A percentile compares a stretch with the other conserved stretches of the same genome.
Conservation (phyloP, 371 early-diverging fungal species). For the Mortierella sp. region DNA sequence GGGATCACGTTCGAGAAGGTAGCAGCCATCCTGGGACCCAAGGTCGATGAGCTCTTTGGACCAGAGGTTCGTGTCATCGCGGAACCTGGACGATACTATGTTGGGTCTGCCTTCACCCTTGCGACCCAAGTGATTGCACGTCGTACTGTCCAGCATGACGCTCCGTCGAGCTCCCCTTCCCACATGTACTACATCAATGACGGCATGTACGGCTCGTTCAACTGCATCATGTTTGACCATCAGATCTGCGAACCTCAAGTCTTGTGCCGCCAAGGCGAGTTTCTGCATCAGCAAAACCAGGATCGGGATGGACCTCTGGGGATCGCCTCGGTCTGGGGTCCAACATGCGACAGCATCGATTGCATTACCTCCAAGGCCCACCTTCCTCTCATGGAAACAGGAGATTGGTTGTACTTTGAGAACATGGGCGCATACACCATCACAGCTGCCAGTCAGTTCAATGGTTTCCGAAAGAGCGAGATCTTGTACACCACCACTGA, state of each 20-base stretch:
- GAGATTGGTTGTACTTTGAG: constrained; percentile 96
- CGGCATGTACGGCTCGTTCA: constrained; percentile 98
- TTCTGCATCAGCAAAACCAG: too few relatives aligned
- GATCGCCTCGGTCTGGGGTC: constrained; percentile 88
- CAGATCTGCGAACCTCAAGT: constrained; percentile 80
- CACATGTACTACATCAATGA: constrained; percentile 98
- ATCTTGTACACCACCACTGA: constrained; percentile 89
- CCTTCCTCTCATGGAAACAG: constrained; percentile 89
- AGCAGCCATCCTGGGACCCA: constrained; percentile 82
- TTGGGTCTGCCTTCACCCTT: constrained; percentile 91
- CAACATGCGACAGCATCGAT: constrained; percentile 98
- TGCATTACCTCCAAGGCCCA: constrained; percentile 76
- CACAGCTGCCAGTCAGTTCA: constrained; percentile 89
- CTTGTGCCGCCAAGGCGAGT: too few relatives aligned
- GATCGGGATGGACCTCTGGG: too few relatives aligned
- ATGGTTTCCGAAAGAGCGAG: constrained; percentile 89
- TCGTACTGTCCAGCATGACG: constrained; percentile 71
- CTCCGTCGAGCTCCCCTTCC: constrained; percentile 57
- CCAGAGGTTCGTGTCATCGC: constrained; percentile 90
- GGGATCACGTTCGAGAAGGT: constrained; percentile 86
- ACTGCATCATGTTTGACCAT: constrained; percentile 98
- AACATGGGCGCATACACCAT: constrained; percentile 98
- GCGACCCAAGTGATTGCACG: constrained; percentile 93
- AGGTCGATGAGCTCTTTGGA: constrained; percentile 84
- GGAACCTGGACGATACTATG: constrained; percentile 98